Evolutionary conservation across 306 rosid species (phyloP).

Genomic region (Trichosanthes truncata): DNA sequence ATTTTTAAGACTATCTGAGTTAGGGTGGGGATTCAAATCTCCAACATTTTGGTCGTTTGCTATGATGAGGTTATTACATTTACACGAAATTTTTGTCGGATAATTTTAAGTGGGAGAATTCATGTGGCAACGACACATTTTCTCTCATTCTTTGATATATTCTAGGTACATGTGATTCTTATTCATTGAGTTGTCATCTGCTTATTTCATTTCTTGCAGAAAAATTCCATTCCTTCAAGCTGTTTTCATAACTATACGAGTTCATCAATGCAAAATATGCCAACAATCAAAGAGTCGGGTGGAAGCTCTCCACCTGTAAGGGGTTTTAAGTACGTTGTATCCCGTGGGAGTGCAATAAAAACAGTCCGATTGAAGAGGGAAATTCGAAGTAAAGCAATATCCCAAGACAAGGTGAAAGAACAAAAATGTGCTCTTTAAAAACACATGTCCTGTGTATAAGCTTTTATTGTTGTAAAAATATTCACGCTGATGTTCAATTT

Average conservation of each 20-base stretch:
- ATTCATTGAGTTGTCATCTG: background rate
- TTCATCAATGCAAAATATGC: background rate
- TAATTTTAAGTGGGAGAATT: background rate
- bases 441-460: no score
- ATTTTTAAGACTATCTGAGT: background rate
- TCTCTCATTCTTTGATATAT: background rate
- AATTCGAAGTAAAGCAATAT: conserved; percentile 7
- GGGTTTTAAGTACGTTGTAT: no score
- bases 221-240: background rate
- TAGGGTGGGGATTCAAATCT: background rate
- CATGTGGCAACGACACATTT: background rate
- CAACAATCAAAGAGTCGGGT: conserved; percentile 3
- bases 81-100: background rate
- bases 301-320: no score
- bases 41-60: no score
- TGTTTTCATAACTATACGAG: background rate
- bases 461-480: background rate
- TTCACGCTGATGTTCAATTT: background rate
- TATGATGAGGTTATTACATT: background rate
- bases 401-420: conserved; percentile 30
- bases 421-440: no score
- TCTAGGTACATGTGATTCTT: background rate
- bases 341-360: no score
- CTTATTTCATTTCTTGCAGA: conserved; percentile 15
- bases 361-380: background rate